Conservation (phyloP, 176 grass and related monocot species). For the Lolium multiflorum region DNA sequence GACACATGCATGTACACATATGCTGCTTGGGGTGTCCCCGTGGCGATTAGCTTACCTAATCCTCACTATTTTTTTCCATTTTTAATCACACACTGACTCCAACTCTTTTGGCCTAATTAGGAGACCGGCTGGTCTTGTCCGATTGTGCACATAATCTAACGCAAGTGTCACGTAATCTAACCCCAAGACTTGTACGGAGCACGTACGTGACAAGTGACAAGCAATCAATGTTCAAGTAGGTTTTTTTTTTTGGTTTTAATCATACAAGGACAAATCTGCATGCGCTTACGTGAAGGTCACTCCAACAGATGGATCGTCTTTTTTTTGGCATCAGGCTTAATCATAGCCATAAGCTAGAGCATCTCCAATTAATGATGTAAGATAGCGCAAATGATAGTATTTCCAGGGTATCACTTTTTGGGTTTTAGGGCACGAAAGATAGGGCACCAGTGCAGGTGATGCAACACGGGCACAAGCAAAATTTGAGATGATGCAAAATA, state of each 20-base stretch:
- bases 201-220: not conserved
- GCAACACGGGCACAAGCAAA: too few relatives aligned
- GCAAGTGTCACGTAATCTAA: constrained; percentile 14
- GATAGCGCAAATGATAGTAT: too few relatives aligned
- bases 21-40: not conserved
- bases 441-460: too few relatives aligned
- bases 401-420: too few relatives aligned
- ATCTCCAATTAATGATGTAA: too few relatives aligned
- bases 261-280: not conserved
- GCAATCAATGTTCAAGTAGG: not conserved
- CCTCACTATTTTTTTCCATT: not conserved
- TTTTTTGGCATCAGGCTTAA: not conserved
- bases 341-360: not conserved
- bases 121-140: not conserved
- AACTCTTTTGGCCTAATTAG: not conserved
- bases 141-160: not conserved
- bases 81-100: not conserved
- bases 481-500: too few relatives aligned
- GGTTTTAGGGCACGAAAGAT: too few relatives aligned
- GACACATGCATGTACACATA: not conserved
- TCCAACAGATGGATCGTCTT: constrained; percentile 10
- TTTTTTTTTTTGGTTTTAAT: not conserved
- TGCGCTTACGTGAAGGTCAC: not conserved
- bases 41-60: not conserved
- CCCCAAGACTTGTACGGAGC: not conserved